Conservation (phyloP, 1,284 basidiomycete genomes). For the Cystobasidium sp. region DNA sequence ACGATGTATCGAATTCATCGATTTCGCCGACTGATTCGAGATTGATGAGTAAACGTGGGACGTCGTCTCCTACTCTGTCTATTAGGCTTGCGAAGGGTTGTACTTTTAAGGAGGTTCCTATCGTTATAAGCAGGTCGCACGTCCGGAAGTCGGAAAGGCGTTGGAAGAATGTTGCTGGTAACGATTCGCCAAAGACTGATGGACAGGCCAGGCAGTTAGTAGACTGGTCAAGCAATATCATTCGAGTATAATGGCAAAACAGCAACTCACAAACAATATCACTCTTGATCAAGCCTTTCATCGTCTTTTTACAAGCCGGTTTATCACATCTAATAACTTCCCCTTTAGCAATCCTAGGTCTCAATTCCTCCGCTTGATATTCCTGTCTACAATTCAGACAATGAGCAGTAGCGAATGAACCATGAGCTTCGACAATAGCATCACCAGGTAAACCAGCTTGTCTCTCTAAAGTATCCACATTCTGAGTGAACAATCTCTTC, state of each 20-base stretch:
- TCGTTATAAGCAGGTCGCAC: slow-evolving; percentile 85
- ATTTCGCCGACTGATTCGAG: slow-evolving; percentile 62
- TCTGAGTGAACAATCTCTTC: slow-evolving; percentile 59
- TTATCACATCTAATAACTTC: slow-evolving; percentile 51
- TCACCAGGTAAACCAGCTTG: slow-evolving; percentile 75
- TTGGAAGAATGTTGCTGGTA: slow-evolving; percentile 59
- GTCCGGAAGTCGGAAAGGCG: slow-evolving; percentile 57
- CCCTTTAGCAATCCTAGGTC: slow-evolving; percentile 64
- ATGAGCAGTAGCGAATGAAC: slow-evolving; percentile 62
- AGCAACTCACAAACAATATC: slow-evolving; percentile 45
- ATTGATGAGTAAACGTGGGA: slow-evolving; percentile 63
- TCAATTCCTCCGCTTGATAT: slow-evolving; percentile 72
- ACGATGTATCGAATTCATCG: slow-evolving; percentile 21
- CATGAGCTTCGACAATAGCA: slow-evolving; percentile 90
- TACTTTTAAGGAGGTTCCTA: slow-evolving; percentile 84
- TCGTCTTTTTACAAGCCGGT: slow-evolving; percentile 43
- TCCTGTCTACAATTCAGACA: slow-evolving; percentile 72
- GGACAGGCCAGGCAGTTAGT: neutral
- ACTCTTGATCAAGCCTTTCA: slow-evolving; percentile 42
- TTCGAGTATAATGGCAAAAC: too few species aligned
- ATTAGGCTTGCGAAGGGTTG: slow-evolving; percentile 64
- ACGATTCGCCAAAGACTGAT: slow-evolving; percentile 81
- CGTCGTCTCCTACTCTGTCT: slow-evolving; percentile 57
- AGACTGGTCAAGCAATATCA: too few species aligned
- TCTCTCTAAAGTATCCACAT: slow-evolving; percentile 82